These are phyloP conservation scores for Solanum stenotomum DNA, from an alignment of 257 asterid species.

Conservation along the genomic window DNA sequence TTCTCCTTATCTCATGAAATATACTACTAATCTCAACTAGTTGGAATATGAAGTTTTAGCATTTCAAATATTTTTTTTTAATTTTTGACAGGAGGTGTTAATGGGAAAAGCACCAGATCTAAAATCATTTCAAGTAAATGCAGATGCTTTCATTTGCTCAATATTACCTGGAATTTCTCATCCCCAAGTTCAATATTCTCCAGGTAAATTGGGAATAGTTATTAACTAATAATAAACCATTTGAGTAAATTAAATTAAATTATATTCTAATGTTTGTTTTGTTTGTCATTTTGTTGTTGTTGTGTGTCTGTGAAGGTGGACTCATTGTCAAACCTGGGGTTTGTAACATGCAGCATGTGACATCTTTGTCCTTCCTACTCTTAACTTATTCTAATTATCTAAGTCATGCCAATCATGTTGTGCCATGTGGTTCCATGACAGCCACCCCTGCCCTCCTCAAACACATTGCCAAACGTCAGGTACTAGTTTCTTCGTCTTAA, in stretches of 20 bases:
- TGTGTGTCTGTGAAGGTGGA: conserved; percentile 25
- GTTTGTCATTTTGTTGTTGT: not conserved
- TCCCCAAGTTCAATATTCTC: conserved; percentile 79
- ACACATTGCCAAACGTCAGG: conserved; percentile 82
- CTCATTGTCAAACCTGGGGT: conserved; percentile 73
- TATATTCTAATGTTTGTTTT: not conserved
- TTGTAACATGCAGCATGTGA: conserved; percentile 95
- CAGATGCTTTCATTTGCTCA: conserved; percentile 74
- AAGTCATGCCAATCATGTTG: conserved; percentile 70
- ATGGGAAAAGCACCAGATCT: conserved; percentile 66
- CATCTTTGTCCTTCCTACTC: conserved; percentile 73
- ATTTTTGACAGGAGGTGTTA: conserved; percentile 52
- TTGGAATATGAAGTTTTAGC: not conserved
- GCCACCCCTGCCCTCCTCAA: conserved; percentile 71
- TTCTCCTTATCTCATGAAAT: not conserved
- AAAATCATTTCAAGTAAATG: conserved; percentile 55
- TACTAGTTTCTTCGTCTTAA: not conserved
- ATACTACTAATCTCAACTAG: not conserved
- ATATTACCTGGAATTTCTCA: conserved; percentile 69
- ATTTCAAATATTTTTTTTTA: not conserved
- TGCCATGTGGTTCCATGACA: conserved; percentile 60
- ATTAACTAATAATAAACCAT: not conserved
- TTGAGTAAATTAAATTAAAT: not conserved
- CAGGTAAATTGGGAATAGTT: conserved; percentile 35
- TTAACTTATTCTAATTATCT: conserved; percentile 77